Base-by-base conservation (phyloP, 495 filamentous ascomycete genomes). In the Delitschia confertaspora region DNA sequence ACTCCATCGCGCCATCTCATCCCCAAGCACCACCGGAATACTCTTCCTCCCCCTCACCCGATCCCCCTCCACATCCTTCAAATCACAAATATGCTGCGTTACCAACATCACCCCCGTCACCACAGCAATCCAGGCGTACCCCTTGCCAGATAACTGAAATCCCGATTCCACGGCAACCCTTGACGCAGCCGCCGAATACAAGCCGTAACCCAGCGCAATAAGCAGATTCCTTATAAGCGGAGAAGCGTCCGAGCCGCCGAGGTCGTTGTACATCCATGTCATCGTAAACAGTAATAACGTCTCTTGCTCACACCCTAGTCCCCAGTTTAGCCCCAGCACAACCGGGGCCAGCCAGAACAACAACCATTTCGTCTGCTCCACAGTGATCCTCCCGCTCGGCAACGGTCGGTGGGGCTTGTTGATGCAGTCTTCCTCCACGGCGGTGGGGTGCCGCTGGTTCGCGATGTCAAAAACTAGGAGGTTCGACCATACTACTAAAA, bases 241-340 rank as follows among this genome's bases (percentile, higher is more conserved):
- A 11, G 37, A 2, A 2, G 39, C 31, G 13, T 53, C 44, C 27
- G 30, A 14, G 3, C 35, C 43, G 5, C 25, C 3, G 36, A 53
- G 49, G 21, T 53, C 49, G 26, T 53, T 53, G 35, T 53, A 53
- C 27, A 41, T 38, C 36, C 38, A 53, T 5, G 16, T 42, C 19
- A 31, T 1, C 1, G 30, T 14, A 10, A 17, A 31, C 4, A 45
- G 25, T 6, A 33, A 16, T 2, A 38, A 26, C 10, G 16, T 45
- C 26, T 39, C 26, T 10, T 13, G 1, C 26, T 11, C 29, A 10
- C 10, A 11, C 3, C 47, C 33, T 14, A 11, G 1, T 3, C 14
- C 7, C 14, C 11, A 35, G 6, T 21, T 26, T 3, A 38, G 6
- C 11, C 16, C 23, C 9, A 51, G 25, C 10, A 45, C 47, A 8